phyloP scores from a whole-genome alignment of 352 stramenopile genomes.

The Globisporangium carolinianum region DNA sequence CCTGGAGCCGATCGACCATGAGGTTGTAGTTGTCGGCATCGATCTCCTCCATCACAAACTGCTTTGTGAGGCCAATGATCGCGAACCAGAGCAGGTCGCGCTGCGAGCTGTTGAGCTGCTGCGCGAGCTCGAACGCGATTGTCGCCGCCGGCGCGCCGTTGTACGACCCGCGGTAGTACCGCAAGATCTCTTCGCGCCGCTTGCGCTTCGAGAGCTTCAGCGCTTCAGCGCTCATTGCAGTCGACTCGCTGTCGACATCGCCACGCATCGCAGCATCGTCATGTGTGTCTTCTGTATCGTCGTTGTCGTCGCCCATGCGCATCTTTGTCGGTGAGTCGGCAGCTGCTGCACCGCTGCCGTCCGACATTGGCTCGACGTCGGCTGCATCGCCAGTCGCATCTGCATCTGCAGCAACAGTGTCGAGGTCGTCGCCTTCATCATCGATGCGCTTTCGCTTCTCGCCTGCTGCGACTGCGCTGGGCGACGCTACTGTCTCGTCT shows the following conservation, averaged over 20 bases:
- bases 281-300: slow-evolving; percentile 2
- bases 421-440: slow-evolving; percentile 25
- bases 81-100: slow-evolving; percentile 95
- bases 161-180: slow-evolving; percentile 94
- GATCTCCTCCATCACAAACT: slow-evolving; percentile 91
- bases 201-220: slow-evolving; percentile 40
- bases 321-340: slow-evolving; percentile 9
- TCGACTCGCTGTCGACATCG: slow-evolving; percentile 10
- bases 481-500: slow-evolving; percentile 13
- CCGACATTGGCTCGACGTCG: slow-evolving; percentile 4
- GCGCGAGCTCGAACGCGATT: slow-evolving; percentile 76
- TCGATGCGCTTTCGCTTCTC: slow-evolving; percentile 30
- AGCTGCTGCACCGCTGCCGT: slow-evolving; percentile 10
- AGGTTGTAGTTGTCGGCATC: slow-evolving; percentile 91
- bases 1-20: slow-evolving; percentile 85
- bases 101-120: slow-evolving; percentile 78
- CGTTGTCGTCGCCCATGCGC: not conserved
- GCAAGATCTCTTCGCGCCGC: slow-evolving; percentile 71
- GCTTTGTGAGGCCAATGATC: slow-evolving; percentile 95
- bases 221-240: slow-evolving; percentile 14
- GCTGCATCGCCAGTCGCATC: slow-evolving; percentile 19
- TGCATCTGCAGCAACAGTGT: slow-evolving; percentile 12
- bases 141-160: slow-evolving; percentile 63
- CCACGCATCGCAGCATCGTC: not conserved
- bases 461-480: not conserved